Conservation (phyloP, 208 protist species). For the Willaertia magna region DNA sequence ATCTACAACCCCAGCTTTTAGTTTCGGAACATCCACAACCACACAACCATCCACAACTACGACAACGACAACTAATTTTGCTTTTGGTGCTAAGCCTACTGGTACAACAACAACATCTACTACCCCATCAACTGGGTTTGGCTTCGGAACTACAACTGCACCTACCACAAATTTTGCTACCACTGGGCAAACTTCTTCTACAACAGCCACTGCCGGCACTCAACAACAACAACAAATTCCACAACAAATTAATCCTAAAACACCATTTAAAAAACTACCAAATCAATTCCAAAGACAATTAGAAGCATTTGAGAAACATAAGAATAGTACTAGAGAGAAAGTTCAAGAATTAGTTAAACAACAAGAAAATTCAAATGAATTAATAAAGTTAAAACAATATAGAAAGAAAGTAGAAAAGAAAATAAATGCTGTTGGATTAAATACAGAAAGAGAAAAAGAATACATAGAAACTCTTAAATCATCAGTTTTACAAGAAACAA, state of each 20-base stretch:
- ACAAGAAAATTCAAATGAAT: not conserved
- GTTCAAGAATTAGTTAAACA: not conserved
- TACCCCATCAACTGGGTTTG: not conserved
- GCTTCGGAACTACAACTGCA: not conserved
- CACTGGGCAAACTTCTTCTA: not conserved
- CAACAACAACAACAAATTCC: not conserved
- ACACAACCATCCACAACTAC: not conserved
- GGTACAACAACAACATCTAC: not conserved
- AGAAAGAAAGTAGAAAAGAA: not conserved
- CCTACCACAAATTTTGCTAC: not conserved
- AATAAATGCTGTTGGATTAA: not conserved
- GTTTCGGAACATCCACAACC: not conserved
- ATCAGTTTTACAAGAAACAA: not conserved
- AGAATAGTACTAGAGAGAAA: not conserved
- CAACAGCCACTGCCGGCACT: not conserved
- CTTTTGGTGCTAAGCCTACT: not conserved
- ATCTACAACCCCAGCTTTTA: not conserved
- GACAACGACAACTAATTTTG: too few relatives aligned
- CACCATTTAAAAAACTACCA: not conserved
- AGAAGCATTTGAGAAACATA: not conserved
- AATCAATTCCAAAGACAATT: not conserved
- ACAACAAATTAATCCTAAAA: not conserved
- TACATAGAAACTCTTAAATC: not conserved
- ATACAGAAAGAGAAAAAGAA: not conserved
- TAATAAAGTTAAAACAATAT: not conserved